Evolutionary conservation across 2,329 filamentous ascomycete genomes (phyloP).

Genomic region (Lasiodiplodia theobromae): DNA sequence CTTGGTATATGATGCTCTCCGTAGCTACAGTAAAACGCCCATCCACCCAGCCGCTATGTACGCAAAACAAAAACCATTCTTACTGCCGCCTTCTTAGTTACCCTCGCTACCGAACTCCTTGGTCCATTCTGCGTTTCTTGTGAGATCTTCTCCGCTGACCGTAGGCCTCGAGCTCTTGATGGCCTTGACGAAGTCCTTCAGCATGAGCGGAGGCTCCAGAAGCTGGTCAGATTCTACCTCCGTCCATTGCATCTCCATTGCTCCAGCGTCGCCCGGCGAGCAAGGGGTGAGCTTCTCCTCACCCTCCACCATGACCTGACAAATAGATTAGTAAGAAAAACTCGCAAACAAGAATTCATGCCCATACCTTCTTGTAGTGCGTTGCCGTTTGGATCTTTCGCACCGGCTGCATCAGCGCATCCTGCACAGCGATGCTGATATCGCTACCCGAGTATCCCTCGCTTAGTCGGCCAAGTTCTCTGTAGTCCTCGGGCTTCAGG

Average conservation of each 20-base stretch:
- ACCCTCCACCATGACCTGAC: conserved; percentile 74
- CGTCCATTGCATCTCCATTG: conserved; percentile 93
- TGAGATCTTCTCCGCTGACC: conserved; percentile 85
- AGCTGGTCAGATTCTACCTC: conserved; percentile 84
- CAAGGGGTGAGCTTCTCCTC: conserved; percentile 79
- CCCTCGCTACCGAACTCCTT: conserved; percentile 95
- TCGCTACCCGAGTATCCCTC: conserved; percentile 97
- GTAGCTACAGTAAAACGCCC: conserved; percentile 22
- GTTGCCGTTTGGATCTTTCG: conserved; percentile 96
- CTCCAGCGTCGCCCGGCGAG: conserved; percentile 86
- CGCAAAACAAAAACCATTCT: conserved; percentile 12
- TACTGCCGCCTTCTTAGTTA: conserved; percentile 9
- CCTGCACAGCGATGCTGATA: conserved; percentile 94
- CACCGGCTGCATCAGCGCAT: conserved; percentile 96
- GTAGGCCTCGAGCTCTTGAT: conserved; percentile 89
- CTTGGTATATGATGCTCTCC: conserved; percentile 22
- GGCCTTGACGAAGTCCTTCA: conserved; percentile 94
- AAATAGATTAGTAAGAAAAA: neutral
- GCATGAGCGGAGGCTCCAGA: conserved; percentile 81
- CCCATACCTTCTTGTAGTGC: conserved; percentile 87
- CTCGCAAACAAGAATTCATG: neutral
- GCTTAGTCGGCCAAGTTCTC: conserved; percentile 78
- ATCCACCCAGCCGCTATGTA: conserved; percentile 27
- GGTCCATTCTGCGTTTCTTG: conserved; percentile 90
- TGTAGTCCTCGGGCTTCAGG: conserved; percentile 78